A percentile compares a stretch with the other conserved stretches of the same genome.
phyloP scores from a whole-genome alignment of 2,329 filamentous ascomycete genomes.

The Didymella glomerata region DNA sequence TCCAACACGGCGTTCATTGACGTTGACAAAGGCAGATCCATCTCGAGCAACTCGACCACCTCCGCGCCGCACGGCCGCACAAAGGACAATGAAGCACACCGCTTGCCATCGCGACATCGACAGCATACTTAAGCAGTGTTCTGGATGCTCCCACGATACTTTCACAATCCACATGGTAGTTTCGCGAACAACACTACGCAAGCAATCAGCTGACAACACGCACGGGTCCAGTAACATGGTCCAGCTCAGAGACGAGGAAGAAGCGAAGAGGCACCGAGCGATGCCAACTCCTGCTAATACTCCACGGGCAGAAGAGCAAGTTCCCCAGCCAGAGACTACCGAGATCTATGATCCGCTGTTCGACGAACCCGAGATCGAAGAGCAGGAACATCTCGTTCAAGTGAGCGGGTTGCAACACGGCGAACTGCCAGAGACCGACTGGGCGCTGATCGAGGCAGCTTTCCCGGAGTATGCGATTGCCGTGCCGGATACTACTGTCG shows the following conservation, averaged over 20 bases:
- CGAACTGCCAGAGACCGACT: not conserved
- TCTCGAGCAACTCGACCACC: not conserved
- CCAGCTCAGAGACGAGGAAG: not conserved
- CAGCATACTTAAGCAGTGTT: not conserved
- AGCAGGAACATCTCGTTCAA: not conserved
- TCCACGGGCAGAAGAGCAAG: not conserved
- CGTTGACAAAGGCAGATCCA: not conserved
- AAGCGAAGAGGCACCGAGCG: not conserved
- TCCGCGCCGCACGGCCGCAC: not conserved
- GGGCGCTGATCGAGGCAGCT: not conserved
- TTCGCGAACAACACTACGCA: not conserved
- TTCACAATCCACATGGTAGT: not conserved
- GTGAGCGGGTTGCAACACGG: not conserved
- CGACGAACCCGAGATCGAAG: not conserved
- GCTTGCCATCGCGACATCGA: not conserved
- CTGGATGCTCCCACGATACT: no score
- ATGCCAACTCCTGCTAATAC: not conserved
- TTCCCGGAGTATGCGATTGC: not conserved
- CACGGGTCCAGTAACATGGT: not conserved
- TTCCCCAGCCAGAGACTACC: not conserved
- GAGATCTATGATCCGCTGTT: not conserved
- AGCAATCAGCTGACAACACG: not conserved
- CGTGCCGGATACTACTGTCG: not conserved
- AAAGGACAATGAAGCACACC: not conserved
- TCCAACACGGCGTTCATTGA: not conserved